Evolutionary conservation across 78 protist genomes (phyloP), one percentile per base, ranked within the genome.

Genomic region (Chrysochromulina parva): DNA sequence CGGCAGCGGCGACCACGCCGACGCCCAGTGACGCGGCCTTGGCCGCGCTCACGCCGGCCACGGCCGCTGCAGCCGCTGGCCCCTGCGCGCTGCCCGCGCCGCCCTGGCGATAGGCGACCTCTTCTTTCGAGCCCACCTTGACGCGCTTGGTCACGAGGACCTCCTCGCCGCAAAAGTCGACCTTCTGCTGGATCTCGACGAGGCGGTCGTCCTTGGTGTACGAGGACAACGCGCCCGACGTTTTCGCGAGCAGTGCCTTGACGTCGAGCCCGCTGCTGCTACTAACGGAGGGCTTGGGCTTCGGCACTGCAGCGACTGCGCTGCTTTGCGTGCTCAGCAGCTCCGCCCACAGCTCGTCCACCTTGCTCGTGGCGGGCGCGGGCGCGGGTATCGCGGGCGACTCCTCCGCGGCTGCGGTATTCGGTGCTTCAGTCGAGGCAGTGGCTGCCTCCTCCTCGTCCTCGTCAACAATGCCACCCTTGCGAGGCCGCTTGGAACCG

Each of bases 121-220:
- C 48, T 11, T 67, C 76, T 55, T 74, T 74, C 11, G 55, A 48
- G 13, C 82, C 82, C 82, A n/a, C 82, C 55, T 13, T 48, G n/a
- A 74, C 82, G 3, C 26, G 53, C 55, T 74, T 74, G 28, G 82
- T 74, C 28, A 74, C 82, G 4, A 74, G 7, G 3, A 74, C 7
- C 82, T 74, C 82, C 55, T 74, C 82, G 58, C 82, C 82, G 55
- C 82, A 74, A 74, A 74, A 74, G 82, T 74, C 82, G 28, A 74
- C 26, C 55, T 3, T 48, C 82, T 62, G 69, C 9, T n/a, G 48
- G 78, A 4, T 38, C 78, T n/a, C 82, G 26, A n/a, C 13, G 13
- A 1, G 13, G 78, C 50, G 50, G 50, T 50, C 11, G 13, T 48
- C 11, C 55, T 1, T 3, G 55, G 14, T 4, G 19, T 17, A 13